phyloP scores from a whole-genome alignment of 352 stramenopile species.

The Pythium grandisporangium region DNA sequence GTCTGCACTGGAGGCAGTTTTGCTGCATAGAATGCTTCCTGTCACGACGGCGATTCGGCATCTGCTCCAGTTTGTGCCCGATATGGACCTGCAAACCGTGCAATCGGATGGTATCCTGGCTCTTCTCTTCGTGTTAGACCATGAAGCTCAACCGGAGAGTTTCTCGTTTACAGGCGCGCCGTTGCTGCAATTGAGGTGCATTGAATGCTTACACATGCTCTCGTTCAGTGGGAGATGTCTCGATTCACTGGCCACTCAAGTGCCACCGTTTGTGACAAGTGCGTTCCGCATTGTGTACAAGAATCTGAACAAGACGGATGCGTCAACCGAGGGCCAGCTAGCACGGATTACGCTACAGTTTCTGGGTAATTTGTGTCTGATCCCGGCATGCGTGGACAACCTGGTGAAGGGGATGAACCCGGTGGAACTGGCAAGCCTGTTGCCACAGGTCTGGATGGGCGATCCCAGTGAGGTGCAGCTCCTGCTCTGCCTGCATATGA shows the following conservation, averaged over 20 bases:
- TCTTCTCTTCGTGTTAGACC: constrained; percentile 68
- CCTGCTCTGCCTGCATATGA: constrained; percentile 82
- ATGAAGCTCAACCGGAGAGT: constrained; percentile 68
- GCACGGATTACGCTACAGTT: constrained; percentile 74
- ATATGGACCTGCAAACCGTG: constrained; percentile 81
- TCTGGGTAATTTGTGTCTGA: constrained; percentile 77
- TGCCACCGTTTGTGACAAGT: constrained; percentile 82
- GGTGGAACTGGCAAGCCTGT: constrained; percentile 47
- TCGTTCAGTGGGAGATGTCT: constrained; percentile 80
- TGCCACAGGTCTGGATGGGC: constrained; percentile 70
- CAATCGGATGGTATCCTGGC: constrained; percentile 66
- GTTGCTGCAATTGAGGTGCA: constrained; percentile 71
- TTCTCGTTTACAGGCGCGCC: constrained; percentile 73
- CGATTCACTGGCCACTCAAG: constrained; percentile 57
- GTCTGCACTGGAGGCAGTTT: constrained; percentile 47
- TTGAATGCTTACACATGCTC: constrained; percentile 83
- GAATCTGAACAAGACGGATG: constrained; percentile 65
- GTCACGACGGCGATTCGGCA: constrained; percentile 73
- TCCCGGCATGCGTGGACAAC: constrained; percentile 81
- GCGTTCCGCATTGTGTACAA: constrained; percentile 81
- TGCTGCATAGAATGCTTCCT: constrained; percentile 65
- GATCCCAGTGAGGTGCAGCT: constrained; percentile 79
- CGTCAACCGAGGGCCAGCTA: constrained; percentile 73
- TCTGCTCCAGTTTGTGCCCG: constrained; percentile 66
- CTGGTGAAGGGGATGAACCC: constrained; percentile 85